Base-by-base conservation (phyloP, 805 yeast species). In the Cyberlindnera samutprakarnensis region DNA sequence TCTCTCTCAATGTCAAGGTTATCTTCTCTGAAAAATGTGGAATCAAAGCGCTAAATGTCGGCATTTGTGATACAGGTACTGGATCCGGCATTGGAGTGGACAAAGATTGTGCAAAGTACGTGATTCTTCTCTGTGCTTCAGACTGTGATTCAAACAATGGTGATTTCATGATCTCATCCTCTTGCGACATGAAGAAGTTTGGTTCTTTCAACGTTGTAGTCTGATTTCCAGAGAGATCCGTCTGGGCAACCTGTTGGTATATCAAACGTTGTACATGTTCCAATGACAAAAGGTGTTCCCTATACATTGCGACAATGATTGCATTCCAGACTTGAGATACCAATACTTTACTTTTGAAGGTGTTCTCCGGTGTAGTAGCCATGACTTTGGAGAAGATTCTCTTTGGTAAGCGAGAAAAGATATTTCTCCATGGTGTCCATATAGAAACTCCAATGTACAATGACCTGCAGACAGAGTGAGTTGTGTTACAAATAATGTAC, bases 291-390 rank as follows among this genome's bases (percentile, higher is more conserved):
- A 92, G 68, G 61, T 92, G 99, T 63, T 94, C 99, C 67, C 99
- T 85, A 75, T 92, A 94, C 98, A 92, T 94, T 33, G 97, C 85
- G 51, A 92, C 88, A 42, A 92, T 90, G 58, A 92, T 81, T 28
- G 97, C 96, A 58, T 92, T 92, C 99, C 98, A 92, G 46, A 92
- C 86, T 66, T 92, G 98, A 19, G 96, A 86, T 48, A 94, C 90
- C 57, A 92, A 71, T 38, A 88, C 94, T 73, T 92, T 92, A 41
- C 96, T 96, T 64, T 90, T 88, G 66, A 88, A 86, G 64, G 87
- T 87, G 55, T 85, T 86, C 62, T 90, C 97, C 94, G 94, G 53
- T 1, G 47, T 42, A 0, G 49, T 30, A 1, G 53, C 49, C 44
- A 85, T 56, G 2, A 86, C 62, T 45, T 85, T 84, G 9, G 90